A percentile compares a stretch with the other conserved stretches of the same genome.
phyloP scores from a whole-genome alignment of 306 rosid species.

The Trichosanthes cucumerina region DNA sequence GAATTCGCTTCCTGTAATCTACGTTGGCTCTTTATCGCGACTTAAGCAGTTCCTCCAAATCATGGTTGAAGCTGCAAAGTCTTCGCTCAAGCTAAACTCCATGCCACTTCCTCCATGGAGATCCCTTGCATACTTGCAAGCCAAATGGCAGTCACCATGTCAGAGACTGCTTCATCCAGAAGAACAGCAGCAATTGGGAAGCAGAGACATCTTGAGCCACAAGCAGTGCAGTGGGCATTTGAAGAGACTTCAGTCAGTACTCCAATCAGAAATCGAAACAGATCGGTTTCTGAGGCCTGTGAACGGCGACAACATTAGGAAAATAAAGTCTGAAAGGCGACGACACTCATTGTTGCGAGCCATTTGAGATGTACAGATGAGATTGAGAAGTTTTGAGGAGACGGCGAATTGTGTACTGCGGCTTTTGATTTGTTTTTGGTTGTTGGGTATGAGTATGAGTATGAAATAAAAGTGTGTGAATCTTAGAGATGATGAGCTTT shows the following conservation, averaged over 20 bases:
- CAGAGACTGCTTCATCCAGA: constrained; percentile 45
- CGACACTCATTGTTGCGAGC: constrained; percentile 41
- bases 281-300: constrained; percentile 51
- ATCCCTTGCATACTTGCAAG: constrained; percentile 67
- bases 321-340: constrained; percentile 55
- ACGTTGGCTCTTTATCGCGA: constrained; percentile 65
- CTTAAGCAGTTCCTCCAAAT: constrained; percentile 64
- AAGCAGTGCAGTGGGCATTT: constrained; percentile 63
- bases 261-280: constrained; percentile 58
- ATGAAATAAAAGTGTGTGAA: constrained; percentile 1
- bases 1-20: constrained; percentile 70
- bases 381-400: neutral
- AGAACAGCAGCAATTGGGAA: constrained; percentile 10
- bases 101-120: constrained; percentile 99
- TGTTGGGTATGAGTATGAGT: neutral
- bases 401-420: neutral
- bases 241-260: constrained; percentile 73
- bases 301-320: constrained; percentile 45
- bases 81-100: constrained; percentile 83
- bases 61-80: constrained; percentile 82
- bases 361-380: constrained; percentile 37
- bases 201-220: constrained; percentile 31
- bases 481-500: neutral
- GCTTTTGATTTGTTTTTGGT: neutral
- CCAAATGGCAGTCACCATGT: constrained; percentile 82